Evolutionary conservation across 495 filamentous ascomycete genomes (phyloP), one percentile per base, ranked within the genome.

Genomic region (Aspergillus biplanus): DNA sequence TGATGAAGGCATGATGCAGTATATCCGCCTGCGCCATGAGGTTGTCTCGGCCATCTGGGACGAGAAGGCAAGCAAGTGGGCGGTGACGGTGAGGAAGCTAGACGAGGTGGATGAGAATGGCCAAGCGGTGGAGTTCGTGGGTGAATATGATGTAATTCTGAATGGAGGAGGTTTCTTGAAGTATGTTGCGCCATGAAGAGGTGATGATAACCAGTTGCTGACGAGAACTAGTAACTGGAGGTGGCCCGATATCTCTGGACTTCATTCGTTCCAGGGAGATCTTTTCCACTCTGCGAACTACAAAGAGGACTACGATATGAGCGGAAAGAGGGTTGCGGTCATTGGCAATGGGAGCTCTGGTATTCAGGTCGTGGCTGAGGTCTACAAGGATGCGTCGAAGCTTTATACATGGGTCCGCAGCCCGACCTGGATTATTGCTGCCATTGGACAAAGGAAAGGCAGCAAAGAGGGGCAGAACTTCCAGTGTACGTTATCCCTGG

Each of bases 301-400:
- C 65, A 32, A 65, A 39, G 47, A 56, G 35, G 39, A 65, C 27
- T 73, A 52, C 63, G 78, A 67, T 32, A 75, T 63, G 63, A 50
- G 74, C 27, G 75, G 74, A 8, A 82, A 82, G 66, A 69, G 69
- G 4, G 76, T 84, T 33, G 80, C 71, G 11, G 76, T 84, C 6
- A 74, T 85, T 39, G 82, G 82, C 1, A 81, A 72, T 0, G 82
- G 82, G 0, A 66, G 77, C n/a, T 77, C 78, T 6, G 79, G 74
- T 6, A 69, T 83, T 9, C 82, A 85, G 64, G 65, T 77, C 27
- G 71, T 66, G 5, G 60, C 60, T 6, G 27, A 37, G 12, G 35
- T 50, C 11, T 53, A 63, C 46, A 33, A 56, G 12, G 35, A 49
- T 8, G 65, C 59, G 2, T 59, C 56, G 15, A 32, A 67, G n/a